Evolutionary conservation across 2,329 filamentous ascomycete genomes (phyloP), one percentile per base, ranked within the genome.

Genomic region (Cercospora citrullina): DNA sequence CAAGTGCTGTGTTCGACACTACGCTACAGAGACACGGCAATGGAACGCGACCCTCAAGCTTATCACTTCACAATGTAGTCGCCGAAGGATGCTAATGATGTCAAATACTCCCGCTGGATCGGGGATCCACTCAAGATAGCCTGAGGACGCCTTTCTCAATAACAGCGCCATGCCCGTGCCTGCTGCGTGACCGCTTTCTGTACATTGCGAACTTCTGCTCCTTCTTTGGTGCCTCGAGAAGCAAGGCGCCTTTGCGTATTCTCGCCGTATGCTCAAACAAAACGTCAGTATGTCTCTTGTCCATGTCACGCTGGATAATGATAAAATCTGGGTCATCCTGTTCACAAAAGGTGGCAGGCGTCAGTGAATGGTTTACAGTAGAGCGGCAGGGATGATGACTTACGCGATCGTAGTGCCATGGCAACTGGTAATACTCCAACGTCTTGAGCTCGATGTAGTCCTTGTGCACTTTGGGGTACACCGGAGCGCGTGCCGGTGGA

Each of bases 211-310:
- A 84, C 59, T 83, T 79, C 71, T 79, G 79, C 16, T 77, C 75
- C 72, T 80, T 79, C 18, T 77, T 76, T 58, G 75, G 74, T 65
- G 75, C 74, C 70, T 84, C 81, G 60, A 84, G 80, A 64, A 84
- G 77, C 62, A 84, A 73, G 39, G 76, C 78, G 45, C 77, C 77
- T 8, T 74, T 73, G 61, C 82, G 80, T 21, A 84, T 77, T 26
- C 82, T 80, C 14, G 79, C 78, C 14, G 83, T 84, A 69, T 85
- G 83, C 72, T 84, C 83, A 71, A 85, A 85, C 31, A 85, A 75
- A 28, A 84, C 77, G 51, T 84, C 82, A 5, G 82, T 84, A 63
- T 84, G 82, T 65, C 78, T 76, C 59, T 80, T 79, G 70, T 81
- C 80, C 79, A 85, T 82, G 68, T 85, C 83, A 62, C 81, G 80